Percentiles rank a stretch among this genome's conserved stretches.
phyloP scores from a whole-genome alignment of 805 yeast genomes.

The Pichia californica region DNA sequence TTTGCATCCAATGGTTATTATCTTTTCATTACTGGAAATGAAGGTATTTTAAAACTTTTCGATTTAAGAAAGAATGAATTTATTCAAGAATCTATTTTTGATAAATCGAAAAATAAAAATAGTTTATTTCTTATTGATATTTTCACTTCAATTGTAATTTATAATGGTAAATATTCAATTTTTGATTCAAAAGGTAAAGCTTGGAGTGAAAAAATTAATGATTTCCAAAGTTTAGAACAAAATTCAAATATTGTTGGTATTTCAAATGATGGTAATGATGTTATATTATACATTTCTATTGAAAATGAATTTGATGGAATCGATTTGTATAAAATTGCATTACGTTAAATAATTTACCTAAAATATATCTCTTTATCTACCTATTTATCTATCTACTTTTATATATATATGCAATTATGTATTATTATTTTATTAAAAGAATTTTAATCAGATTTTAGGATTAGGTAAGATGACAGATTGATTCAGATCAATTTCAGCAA shows the following conservation, averaged over 20 bases:
- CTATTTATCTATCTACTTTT: background rate
- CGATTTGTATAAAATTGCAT: background rate
- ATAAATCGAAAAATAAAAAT: background rate
- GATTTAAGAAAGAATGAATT: conserved; percentile 7
- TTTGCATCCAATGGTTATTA: conserved; percentile 53
- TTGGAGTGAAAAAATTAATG: background rate
- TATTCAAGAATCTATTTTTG: background rate
- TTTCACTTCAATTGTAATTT: background rate
- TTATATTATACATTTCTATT: background rate
- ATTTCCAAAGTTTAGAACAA: background rate
- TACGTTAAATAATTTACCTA: background rate
- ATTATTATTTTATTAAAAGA: background rate
- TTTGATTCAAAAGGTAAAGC: conserved; percentile 5
- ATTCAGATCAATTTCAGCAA: conserved; percentile 45
- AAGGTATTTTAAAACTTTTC: background rate
- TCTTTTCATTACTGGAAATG: conserved; percentile 26
- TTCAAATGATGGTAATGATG: background rate
- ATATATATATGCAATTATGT: background rate
- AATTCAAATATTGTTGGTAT: background rate
- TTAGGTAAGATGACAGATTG: conserved; percentile 21
- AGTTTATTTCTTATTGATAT: background rate
- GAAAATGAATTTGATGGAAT: background rate
- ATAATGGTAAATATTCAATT: background rate
- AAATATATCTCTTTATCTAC: too few relatives aligned
- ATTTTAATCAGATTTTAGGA: background rate